phyloP scores from a whole-genome alignment of 2,329 filamentous ascomycete genomes.

The Colletotrichum sp. region DNA sequence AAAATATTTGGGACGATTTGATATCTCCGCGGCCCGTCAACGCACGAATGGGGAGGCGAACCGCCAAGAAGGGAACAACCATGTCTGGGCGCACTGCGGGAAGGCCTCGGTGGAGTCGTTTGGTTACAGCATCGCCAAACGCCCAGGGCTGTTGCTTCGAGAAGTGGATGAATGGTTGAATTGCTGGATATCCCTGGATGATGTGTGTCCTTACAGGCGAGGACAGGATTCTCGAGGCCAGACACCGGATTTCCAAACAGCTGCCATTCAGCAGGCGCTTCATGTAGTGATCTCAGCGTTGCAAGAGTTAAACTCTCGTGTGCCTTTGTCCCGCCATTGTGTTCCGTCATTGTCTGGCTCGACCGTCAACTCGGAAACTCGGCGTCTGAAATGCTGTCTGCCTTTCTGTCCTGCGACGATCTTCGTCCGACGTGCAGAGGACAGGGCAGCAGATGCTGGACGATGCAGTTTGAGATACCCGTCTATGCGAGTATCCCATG shows the following conservation, averaged over 20 bases:
- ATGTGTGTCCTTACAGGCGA: neutral
- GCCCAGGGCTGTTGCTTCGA: neutral
- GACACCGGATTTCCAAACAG: neutral
- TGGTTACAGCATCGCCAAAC: neutral
- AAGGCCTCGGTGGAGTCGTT: neutral
- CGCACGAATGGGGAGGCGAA: slow-evolving; percentile 5
- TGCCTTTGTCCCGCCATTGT: neutral
- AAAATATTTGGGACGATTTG: neutral
- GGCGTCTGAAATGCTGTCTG: neutral
- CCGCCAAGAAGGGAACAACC: slow-evolving; percentile 2
- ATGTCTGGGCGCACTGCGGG: neutral
- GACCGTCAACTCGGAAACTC: neutral
- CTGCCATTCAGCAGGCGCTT: neutral
- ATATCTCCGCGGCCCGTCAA: slow-evolving; percentile 16
- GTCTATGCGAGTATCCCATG: neutral
- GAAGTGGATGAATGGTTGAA: neutral
- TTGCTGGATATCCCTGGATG: neutral
- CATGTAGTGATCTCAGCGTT: neutral
- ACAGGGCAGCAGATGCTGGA: neutral
- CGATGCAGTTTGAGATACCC: neutral
- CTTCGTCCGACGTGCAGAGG: neutral
- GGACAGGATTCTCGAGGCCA: neutral
- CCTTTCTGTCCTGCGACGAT: neutral
- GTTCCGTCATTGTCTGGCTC: neutral
- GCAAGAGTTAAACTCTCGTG: neutral